A percentile compares a stretch with the other conserved stretches of the same genome.
phyloP scores from a whole-genome alignment of 495 filamentous ascomycete genomes.

The Umbilicaria muhlenbergii region DNA sequence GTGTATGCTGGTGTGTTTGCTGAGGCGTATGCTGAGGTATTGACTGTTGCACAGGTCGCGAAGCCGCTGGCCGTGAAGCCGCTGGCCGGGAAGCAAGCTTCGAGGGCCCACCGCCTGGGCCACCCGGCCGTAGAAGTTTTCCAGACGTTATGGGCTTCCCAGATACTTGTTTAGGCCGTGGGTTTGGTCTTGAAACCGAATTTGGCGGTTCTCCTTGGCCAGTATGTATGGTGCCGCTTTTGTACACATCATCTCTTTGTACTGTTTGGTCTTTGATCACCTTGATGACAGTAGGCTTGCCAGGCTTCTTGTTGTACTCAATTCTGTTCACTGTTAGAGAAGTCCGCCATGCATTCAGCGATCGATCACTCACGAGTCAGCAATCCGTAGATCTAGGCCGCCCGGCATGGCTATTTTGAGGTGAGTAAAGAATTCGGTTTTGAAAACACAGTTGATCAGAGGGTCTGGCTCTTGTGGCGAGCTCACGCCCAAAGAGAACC shows the following conservation, averaged over 20 bases:
- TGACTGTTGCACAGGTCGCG: slow-evolving; percentile 24
- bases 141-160: slow-evolving; percentile 79
- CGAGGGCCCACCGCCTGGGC: slow-evolving; percentile 66
- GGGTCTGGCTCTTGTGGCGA: slow-evolving; percentile 84
- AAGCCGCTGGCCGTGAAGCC: slow-evolving; percentile 32
- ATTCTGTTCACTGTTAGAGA: slow-evolving; percentile 36
- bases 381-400: slow-evolving; percentile 67
- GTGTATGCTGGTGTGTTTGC: slow-evolving; percentile 8
- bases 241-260: slow-evolving; percentile 69
- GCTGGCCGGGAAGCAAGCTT: slow-evolving; percentile 41
- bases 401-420: slow-evolving; percentile 61
- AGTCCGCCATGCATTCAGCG: not conserved
- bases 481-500: slow-evolving; percentile 84
- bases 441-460: slow-evolving; percentile 80
- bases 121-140: slow-evolving; percentile 79
- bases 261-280: slow-evolving; percentile 68
- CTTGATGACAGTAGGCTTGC: slow-evolving; percentile 78
- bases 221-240: slow-evolving; percentile 82
- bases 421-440: slow-evolving; percentile 94
- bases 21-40: slow-evolving; percentile 15
- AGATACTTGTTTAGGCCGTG: slow-evolving; percentile 67
- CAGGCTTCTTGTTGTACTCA: slow-evolving; percentile 97
- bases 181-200: slow-evolving; percentile 71
- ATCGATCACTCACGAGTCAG: slow-evolving; percentile 35
- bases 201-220: slow-evolving; percentile 67